These are phyloP conservation scores for Rhododendron ferrugineum DNA, from an alignment of 148 eudicot genomes.

Conservation along the genomic window DNA sequence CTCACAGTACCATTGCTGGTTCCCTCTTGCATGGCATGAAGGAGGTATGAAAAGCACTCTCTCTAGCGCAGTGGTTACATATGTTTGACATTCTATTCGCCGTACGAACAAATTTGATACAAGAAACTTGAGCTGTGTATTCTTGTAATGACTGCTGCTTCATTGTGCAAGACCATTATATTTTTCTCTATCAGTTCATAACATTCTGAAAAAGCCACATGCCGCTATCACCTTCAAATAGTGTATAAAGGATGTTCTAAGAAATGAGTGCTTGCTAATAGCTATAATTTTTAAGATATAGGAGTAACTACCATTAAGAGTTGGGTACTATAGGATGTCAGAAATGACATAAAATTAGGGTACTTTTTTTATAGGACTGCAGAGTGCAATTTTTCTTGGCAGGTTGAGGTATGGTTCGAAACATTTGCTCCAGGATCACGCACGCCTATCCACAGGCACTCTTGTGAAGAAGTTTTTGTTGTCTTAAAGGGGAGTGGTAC, in stretches of 20 bases:
- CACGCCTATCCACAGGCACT: slow-evolving; percentile 84
- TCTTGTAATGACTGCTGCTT: not conserved
- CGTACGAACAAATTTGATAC: not conserved
- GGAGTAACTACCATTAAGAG: not conserved
- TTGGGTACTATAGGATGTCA: not conserved
- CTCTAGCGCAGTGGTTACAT: not conserved
- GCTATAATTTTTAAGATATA: not conserved
- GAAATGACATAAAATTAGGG: not conserved
- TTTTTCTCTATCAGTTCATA: no score
- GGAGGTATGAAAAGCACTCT: slow-evolving; percentile 36
- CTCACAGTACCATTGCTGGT: slow-evolving; percentile 73
- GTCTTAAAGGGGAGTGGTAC: slow-evolving; percentile 82
- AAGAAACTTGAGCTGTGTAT: not conserved
- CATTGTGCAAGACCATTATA: no score
- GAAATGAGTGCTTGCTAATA: no score
- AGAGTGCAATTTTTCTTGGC: slow-evolving; percentile 2
- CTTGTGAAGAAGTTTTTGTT: slow-evolving; percentile 89
- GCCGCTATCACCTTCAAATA: no score
- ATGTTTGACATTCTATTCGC: not conserved
- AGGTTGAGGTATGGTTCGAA: slow-evolving; percentile 91
- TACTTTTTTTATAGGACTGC: not conserved
- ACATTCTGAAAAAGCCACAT: no score
- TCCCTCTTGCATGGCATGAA: slow-evolving; percentile 65
- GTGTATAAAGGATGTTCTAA: no score
- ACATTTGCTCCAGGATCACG: slow-evolving; percentile 70